Base-by-base conservation (phyloP, 345 rosid genomes). In the Turnera subulata region DNA sequence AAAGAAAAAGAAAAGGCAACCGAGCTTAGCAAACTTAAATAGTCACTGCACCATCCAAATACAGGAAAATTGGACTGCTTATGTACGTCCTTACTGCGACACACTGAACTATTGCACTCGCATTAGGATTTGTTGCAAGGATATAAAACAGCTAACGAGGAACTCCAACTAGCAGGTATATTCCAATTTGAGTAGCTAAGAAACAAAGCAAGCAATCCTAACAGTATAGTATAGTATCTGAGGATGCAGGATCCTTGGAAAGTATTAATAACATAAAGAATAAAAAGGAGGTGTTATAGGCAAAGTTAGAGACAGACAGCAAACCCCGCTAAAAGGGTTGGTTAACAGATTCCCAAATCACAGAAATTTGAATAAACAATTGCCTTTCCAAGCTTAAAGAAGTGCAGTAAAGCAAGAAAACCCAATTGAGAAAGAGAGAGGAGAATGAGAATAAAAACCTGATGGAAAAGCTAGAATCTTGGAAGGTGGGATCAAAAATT, bases 381-480 rank as follows among this genome's bases (percentile, higher is more conserved):
- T 17, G 18, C 6, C 21, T 11, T 1, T 2, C 6, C 9, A 20
- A 18, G 18, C 11, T 9, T 6, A 12, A 6, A 46, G 50, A 7
- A 37, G 56, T 16, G 25, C 26, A 44, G 59, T 5, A 56, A 40
- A 17, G 25, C 24, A 45, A 47, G 11, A 64, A 46, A 49, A 72
- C 61, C 64, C 61, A 76, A 53, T 61, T 56, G 33, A 54, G 21
- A 42, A 46, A 16, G 48, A 23, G 50, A 43, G 15, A 13, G 5
- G 19, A 61, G 22, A 15, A 8, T 6, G 13, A 15, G 0, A 35
- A 52, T 59, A 46, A 54, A 46, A 54, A 76, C 81, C 79, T 76
- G 73, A 11, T 62, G 25, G 15, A 21, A 39, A 14, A 35, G 58
- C 21, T 11, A 54, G 35, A 65, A 56, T 22, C 44, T 29, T 9